Conservation (phyloP, 441 rosid species). For the Erodium trifolium region DNA sequence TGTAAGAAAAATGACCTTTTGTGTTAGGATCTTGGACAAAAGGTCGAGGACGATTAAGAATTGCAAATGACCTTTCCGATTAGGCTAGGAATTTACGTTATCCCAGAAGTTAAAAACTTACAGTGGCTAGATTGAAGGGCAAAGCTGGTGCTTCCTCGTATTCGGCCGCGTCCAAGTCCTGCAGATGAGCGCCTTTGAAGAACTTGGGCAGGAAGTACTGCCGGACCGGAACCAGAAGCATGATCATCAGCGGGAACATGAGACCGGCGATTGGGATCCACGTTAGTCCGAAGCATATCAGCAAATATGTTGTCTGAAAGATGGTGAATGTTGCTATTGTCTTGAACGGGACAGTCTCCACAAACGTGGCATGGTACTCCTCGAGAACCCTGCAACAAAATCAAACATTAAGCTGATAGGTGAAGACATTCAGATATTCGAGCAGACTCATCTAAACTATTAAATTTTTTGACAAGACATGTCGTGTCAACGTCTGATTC, state of each 20-base stretch:
- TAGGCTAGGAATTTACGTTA: too few relatives aligned
- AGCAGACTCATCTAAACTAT: too few relatives aligned
- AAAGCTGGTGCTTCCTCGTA: constrained; percentile 68
- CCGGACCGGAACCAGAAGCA: constrained; percentile 67
- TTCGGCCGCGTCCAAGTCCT: constrained; percentile 71
- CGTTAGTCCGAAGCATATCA: constrained; percentile 60
- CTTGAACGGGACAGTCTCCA: constrained; percentile 66
- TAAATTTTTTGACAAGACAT: too few relatives aligned
- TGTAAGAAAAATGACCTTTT: too few relatives aligned
- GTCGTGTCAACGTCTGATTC: too few relatives aligned
- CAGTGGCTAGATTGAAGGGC: constrained; percentile 47
- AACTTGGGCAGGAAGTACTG: constrained; percentile 57
- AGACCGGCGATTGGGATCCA: constrained; percentile 80
- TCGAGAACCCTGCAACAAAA: constrained; percentile 45
- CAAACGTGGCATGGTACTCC: constrained; percentile 46
- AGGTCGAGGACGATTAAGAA: too few relatives aligned
- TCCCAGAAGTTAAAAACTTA: too few relatives aligned
- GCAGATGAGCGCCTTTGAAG: constrained; percentile 64
- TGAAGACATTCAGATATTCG: too few relatives aligned
- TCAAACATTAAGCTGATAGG: background rate
- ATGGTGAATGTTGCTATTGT: constrained; percentile 47
- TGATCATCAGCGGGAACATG: constrained; percentile 63
- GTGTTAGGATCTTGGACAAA: too few relatives aligned
- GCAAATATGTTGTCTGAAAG: constrained; percentile 57
- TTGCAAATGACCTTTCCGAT: too few relatives aligned